phyloP scores from a whole-genome alignment of 495 filamentous ascomycete species.

The Annulohypoxylon nitens region DNA sequence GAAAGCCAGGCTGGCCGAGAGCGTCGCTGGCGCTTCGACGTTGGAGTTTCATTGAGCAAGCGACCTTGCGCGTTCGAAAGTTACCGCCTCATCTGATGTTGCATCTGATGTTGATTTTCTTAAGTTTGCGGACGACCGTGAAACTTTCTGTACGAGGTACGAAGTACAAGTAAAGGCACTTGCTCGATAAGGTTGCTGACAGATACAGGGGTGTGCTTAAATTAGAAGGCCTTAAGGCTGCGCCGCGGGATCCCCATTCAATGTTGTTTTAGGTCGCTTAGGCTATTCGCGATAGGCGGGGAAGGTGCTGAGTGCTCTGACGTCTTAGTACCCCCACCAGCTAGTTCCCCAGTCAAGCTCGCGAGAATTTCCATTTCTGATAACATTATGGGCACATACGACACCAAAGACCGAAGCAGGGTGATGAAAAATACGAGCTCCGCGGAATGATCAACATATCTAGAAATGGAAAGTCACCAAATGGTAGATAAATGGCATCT shows the following conservation, averaged over 20 bases:
- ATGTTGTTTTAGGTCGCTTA: not conserved
- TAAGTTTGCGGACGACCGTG: not conserved
- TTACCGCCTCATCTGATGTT: slow-evolving; percentile 14
- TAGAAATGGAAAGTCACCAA: too few relatives aligned
- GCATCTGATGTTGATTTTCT: too few relatives aligned
- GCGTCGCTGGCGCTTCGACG: slow-evolving; percentile 26
- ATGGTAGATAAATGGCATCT: too few relatives aligned
- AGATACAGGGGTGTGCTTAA: not conserved
- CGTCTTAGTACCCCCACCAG: not conserved
- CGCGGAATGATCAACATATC: too few relatives aligned
- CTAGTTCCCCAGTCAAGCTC: not conserved
- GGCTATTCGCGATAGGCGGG: not conserved
- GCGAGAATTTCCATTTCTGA: too few relatives aligned
- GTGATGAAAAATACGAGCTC: too few relatives aligned
- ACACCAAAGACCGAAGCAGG: too few relatives aligned
- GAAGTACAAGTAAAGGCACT: not conserved
- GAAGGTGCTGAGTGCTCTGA: not conserved
- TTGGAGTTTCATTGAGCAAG: slow-evolving; percentile 41
- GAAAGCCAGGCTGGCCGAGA: slow-evolving; percentile 48
- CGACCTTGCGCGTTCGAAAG: slow-evolving; percentile 19
- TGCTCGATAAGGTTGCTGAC: not conserved
- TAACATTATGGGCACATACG: too few relatives aligned
- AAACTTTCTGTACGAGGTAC: not conserved
- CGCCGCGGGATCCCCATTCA: slow-evolving; percentile 2
- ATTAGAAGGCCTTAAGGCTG: not conserved